Base-by-base conservation (phyloP, 805 yeast species). In the Saturnispora saitoi region DNA sequence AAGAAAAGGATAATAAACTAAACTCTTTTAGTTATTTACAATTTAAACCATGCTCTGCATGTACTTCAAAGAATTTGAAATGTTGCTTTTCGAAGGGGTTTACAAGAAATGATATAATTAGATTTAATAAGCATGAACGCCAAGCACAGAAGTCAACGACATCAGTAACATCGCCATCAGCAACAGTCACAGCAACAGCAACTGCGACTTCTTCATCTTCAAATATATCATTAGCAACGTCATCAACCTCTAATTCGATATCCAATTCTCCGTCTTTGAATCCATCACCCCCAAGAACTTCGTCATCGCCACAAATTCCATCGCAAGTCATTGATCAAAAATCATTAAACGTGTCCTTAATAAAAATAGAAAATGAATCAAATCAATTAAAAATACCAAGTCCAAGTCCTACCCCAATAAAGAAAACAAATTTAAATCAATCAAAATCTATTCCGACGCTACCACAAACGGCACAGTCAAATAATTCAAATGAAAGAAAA, bases 21-120 rank as follows among this genome's bases (percentile, higher is more conserved):
- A 52, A 51, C 17, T 57, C 54, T 48, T 60, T 59, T 53, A 56
- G 52, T 34, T 64, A 53, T 42, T 51, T 81, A 47, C 72, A 76
- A 51, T 79, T 77, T 60, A 70, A 66, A 54, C 67, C 77, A 28
- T 81, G 87, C 58, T 66, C 72, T 32, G 77, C 81, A 11, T 82
- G 86, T 57, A 61, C 60, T n/a, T 54, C 61, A 43, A 75, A 74
- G 54, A 65, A 66, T 34, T 57, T 71, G 40, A 56, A 65, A 22
- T 82, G 88, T 58, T 61, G 68, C 32, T 81, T 81, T 57, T 74
- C 83, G 32, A 80, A 77, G 58, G 88, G 87, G 3, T 77, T 77
- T 58, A 80, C 85, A 7, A 77, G 81, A 59, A 78, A 77, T 53
- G 86, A 80, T 57, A 76, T 78, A 12, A 61, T 67, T 45, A 66